A percentile compares a stretch with the other conserved stretches of the same genome.
These are phyloP conservation scores for Clarireedia homoeocarpa DNA, from an alignment of 2,329 filamentous ascomycete species.

Conservation along the genomic window DNA sequence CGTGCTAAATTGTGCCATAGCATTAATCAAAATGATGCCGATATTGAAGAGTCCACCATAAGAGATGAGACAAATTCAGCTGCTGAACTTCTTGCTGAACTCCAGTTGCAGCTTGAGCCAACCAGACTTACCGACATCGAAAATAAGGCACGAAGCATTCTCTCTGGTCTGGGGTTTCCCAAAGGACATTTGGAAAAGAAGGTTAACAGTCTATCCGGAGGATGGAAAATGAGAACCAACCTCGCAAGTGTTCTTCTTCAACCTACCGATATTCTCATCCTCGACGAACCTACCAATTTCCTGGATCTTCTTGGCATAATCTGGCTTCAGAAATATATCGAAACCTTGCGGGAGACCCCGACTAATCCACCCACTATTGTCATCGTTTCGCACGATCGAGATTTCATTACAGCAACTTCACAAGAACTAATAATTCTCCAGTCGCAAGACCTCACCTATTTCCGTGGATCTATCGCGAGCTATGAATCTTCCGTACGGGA, in stretches of 20 bases:
- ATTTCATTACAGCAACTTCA: slow-evolving; percentile 70
- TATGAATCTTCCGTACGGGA: slow-evolving; percentile 64
- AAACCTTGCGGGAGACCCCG: slow-evolving; percentile 42
- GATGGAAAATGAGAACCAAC: slow-evolving; percentile 64
- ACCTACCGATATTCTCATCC: slow-evolving; percentile 66
- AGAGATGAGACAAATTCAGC: slow-evolving; percentile 62
- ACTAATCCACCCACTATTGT: slow-evolving; percentile 57
- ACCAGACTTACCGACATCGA: slow-evolving; percentile 58
- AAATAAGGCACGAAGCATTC: slow-evolving; percentile 54
- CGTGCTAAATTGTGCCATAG: slow-evolving; percentile 17
- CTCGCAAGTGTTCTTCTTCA: slow-evolving; percentile 62
- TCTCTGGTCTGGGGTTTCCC: slow-evolving; percentile 52
- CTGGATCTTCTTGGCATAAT: slow-evolving; percentile 76
- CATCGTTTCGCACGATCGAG: slow-evolving; percentile 76
- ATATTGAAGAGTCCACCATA: slow-evolving; percentile 48
- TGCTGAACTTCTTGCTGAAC: slow-evolving; percentile 57
- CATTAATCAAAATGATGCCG: slow-evolving; percentile 43
- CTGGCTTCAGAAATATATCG: slow-evolving; percentile 72
- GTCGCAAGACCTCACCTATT: slow-evolving; percentile 63
- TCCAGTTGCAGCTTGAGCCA: slow-evolving; percentile 61
- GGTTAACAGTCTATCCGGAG: slow-evolving; percentile 63
- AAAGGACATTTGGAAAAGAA: slow-evolving; percentile 51
- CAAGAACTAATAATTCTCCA: slow-evolving; percentile 69
- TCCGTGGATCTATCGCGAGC: slow-evolving; percentile 64
- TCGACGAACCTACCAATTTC: slow-evolving; percentile 86